Evolutionary conservation across 768 basidiomycete species (phyloP).

Genomic region (Amanita phalloides): DNA sequence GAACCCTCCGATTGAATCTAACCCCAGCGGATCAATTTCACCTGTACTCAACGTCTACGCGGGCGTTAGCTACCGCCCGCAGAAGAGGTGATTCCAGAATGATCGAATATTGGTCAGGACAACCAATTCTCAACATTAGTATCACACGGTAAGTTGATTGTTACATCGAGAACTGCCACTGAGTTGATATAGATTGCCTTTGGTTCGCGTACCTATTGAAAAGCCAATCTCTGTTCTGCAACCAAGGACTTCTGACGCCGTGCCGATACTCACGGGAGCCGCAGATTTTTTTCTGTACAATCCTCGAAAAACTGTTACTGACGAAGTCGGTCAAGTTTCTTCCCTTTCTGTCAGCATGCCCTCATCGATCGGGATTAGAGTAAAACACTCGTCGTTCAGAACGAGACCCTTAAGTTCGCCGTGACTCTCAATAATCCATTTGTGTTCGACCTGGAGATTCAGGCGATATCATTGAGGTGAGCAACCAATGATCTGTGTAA

Average conservation of each 20-base stretch:
- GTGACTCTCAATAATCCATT: constrained; percentile 87
- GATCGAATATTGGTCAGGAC: constrained; percentile 83
- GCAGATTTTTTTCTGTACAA: constrained; percentile 89
- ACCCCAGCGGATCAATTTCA: constrained; percentile 71
- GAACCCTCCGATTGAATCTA: constrained; percentile 58
- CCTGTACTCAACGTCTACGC: constrained; percentile 57
- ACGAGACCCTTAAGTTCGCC: constrained; percentile 73
- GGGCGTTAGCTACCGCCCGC: constrained; percentile 64
- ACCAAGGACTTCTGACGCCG: constrained; percentile 24
- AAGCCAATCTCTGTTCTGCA: constrained; percentile 51
- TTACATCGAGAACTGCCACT: not conserved
- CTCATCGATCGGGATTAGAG: constrained; percentile 22
- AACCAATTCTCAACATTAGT: constrained; percentile 70
- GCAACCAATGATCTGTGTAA: constrained; percentile 5
- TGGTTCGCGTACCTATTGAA: constrained; percentile 62
- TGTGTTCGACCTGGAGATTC: constrained; percentile 84
- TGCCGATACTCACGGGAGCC: constrained; percentile 43
- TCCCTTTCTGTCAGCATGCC: not conserved
- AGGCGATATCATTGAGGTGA: constrained; percentile 74
- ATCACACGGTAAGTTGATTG: constrained; percentile 54
- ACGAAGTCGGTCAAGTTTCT: constrained; percentile 40
- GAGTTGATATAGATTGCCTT: constrained; percentile 42
- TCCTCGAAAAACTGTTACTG: constrained; percentile 50
- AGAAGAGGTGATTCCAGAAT: constrained; percentile 64
- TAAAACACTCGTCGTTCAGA: constrained; percentile 64